Conservation (phyloP, 495 filamentous ascomycete species). For the Penicillium argentinense region DNA sequence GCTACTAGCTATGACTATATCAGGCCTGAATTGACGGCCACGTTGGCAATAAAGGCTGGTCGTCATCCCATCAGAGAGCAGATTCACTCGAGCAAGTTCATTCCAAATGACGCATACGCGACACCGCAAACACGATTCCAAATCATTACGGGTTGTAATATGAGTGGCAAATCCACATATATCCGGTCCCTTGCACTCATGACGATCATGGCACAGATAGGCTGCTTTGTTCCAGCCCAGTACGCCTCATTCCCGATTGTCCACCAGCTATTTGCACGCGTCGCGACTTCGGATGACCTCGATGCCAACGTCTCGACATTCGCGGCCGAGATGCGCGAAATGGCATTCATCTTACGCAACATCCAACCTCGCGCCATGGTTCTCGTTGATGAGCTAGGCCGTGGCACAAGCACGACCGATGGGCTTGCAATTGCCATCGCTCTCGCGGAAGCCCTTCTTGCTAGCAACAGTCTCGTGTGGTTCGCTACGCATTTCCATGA, state of each 20-base stretch:
- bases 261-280: conserved; percentile 80
- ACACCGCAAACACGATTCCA: conserved; percentile 77
- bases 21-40: conserved; percentile 72
- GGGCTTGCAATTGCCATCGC: conserved; percentile 87
- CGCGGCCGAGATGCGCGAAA: conserved; percentile 92
- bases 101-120: conserved; percentile 90
- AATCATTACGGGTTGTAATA: conserved; percentile 95
- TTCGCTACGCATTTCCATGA: conserved; percentile 93
- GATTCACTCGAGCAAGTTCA: conserved; percentile 62
- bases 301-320: conserved; percentile 93
- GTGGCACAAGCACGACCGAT: conserved; percentile 87
- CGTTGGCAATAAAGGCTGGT: conserved; percentile 74
- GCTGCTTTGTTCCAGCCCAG: conserved; percentile 83
- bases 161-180: conserved; percentile 98
- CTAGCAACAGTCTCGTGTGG: conserved; percentile 75
- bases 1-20: conserved; percentile 78
- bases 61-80: conserved; percentile 85
- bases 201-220: conserved; percentile 89
- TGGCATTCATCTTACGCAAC: conserved; percentile 83
- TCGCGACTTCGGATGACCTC: conserved; percentile 84
- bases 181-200: conserved; percentile 84
- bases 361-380: conserved; percentile 72
- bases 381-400: conserved; percentile 90
- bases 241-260: conserved; percentile 81
- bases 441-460: conserved; percentile 81